Conservation (phyloP, 78 protist genomes). For the Planoprotostelium fungivorum region DNA sequence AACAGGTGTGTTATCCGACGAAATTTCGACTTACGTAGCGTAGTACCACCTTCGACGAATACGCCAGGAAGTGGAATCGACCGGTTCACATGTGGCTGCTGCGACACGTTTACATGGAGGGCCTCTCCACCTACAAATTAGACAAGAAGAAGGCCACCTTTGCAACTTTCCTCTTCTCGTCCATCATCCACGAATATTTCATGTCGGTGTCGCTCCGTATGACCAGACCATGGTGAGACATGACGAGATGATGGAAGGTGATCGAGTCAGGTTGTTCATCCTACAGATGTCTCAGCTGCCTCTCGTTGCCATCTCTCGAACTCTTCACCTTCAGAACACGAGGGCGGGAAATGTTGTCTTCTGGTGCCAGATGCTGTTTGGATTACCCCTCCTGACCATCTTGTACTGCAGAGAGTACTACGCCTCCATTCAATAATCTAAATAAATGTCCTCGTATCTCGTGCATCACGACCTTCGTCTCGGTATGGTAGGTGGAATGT, state of each 20-base stretch:
- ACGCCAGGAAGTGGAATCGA: constrained; percentile 62
- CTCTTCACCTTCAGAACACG: not conserved
- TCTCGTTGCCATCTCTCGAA: not conserved
- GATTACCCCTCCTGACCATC: not conserved
- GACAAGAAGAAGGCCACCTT: constrained; percentile 33
- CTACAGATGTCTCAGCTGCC: not conserved
- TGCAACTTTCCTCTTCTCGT: constrained; percentile 34
- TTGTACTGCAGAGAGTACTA: not conserved
- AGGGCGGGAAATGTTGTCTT: not conserved
- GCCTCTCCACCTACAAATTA: constrained; percentile 37
- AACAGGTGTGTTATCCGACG: constrained; percentile 9
- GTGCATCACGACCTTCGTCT: too few species aligned
- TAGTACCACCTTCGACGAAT: constrained; percentile 54
- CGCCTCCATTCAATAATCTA: too few species aligned
- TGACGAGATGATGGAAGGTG: not conserved
- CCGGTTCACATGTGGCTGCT: constrained; percentile 70
- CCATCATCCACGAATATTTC: constrained; percentile 44
- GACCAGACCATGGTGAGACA: constrained; percentile 20
- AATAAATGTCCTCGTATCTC: too few species aligned
- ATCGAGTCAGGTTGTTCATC: not conserved
- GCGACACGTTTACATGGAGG: constrained; percentile 53
- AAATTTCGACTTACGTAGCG: not conserved
- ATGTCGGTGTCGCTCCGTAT: constrained; percentile 36
- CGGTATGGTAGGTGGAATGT: too few species aligned
- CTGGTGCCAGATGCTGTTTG: not conserved